Evolutionary conservation across 805 yeast genomes (phyloP), one percentile per base, ranked within the genome.

Genomic region (Candida sakaeoensis): DNA sequence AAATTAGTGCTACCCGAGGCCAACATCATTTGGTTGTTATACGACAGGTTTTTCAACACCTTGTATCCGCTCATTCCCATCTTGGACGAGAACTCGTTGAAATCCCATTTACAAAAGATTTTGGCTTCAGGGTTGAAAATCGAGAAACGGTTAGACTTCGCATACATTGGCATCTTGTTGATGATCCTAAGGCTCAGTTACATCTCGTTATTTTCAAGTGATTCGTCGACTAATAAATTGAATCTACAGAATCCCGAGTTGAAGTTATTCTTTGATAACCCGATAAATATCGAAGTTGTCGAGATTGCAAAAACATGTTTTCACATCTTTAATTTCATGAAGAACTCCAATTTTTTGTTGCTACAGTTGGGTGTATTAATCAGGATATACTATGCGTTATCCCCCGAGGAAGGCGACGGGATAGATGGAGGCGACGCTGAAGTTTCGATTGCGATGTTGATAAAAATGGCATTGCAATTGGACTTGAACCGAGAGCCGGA

Each of bases 401-500:
- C 77, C 0, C 80, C 80, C 0, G 77, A 72, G 43, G 77, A 75
- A 51, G 82, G 82, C 25, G 81, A 77, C 50, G 69, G 74, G 1
- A 61, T 65, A 3, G 84, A 77, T 50, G 81, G 77, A 40, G 82
- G 80, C 29, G 78, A 76, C 37, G 70, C 79, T 2, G 80, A 74
- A 49, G 72, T 78, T 6, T 71, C 75, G 39, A 55, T 74, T 12
- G 78, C 82, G 1, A 69, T 78, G 59, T 63, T 80, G 24, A 59
- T 80, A 10, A 86, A 80, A 51, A 79, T 82, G 83, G 85, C 82
- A 0, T 69, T 76, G 38, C 70, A 82, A 26, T 70, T 82, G 47
- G 90, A 89, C 0, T 52, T 82, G 17, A 81, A 82, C 53, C 66
- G 88, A 48, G 89, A 82, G 47, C 88, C 89, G 1, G 71, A 61